Evolutionary conservation across 2,329 filamentous ascomycete species (phyloP).

Genomic region (Coniochaeta prunicola): DNA sequence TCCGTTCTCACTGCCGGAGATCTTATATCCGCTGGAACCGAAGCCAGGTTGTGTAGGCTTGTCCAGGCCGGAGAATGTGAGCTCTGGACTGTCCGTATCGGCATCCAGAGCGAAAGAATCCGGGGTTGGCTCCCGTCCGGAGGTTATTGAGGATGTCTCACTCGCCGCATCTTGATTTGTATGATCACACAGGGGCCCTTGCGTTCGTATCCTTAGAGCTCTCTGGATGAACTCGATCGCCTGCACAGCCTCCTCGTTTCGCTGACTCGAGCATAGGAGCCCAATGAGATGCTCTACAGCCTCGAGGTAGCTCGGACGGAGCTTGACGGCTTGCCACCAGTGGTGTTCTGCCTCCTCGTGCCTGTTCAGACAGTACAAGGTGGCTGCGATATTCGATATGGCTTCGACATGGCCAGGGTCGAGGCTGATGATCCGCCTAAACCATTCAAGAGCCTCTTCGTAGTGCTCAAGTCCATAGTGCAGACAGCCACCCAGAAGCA

Average conservation of each 20-base stretch:
- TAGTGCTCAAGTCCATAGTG: conserved; percentile 86
- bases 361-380: conserved; percentile 74
- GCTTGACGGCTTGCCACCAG: conserved; percentile 78
- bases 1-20: conserved; percentile 83
- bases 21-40: conserved; percentile 74
- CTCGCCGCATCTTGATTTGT: conserved; percentile 13
- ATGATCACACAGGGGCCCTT: conserved; percentile 11
- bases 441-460: conserved; percentile 68
- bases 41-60: conserved; percentile 39
- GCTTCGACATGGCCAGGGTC: conserved; percentile 79
- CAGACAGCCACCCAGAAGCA: conserved; percentile 84
- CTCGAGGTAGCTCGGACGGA: conserved; percentile 84
- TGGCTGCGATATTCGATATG: conserved; percentile 86
- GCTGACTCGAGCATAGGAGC: conserved; percentile 72
- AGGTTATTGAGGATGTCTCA: conserved; percentile 6
- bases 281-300: conserved; percentile 92
- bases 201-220: conserved; percentile 46
- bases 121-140: conserved; percentile 10
- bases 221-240: conserved; percentile 82
- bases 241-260: conserved; percentile 76
- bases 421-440: conserved; percentile 53
- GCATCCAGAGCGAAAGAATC: conserved; percentile 15
- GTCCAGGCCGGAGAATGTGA: conserved; percentile 8
- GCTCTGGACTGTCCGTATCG: conserved; percentile 15
- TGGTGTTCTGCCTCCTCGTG: conserved; percentile 77